phyloP scores from a whole-genome alignment of 2,329 filamentous ascomycete genomes.

The Geoglossum cookeanum region DNA sequence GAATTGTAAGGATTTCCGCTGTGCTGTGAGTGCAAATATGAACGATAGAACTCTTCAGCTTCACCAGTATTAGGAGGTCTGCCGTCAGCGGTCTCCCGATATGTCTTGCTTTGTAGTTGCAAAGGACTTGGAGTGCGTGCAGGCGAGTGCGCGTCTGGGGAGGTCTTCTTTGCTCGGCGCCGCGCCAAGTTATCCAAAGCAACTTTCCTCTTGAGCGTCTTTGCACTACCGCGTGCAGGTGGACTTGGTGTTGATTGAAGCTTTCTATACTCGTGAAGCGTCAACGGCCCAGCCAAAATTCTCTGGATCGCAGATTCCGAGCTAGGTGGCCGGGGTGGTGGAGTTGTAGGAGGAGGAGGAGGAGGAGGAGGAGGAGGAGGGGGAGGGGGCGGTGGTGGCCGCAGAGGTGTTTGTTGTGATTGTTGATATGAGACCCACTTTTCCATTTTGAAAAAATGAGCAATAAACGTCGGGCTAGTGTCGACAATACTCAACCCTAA shows the following conservation, averaged over 20 bases:
- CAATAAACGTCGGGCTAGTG: background rate
- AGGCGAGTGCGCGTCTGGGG: background rate
- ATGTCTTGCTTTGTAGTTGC: background rate
- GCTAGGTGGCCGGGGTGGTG: background rate
- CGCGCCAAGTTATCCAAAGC: background rate
- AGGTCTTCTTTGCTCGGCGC: background rate
- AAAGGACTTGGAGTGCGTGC: background rate
- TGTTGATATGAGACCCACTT: background rate
- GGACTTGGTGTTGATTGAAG: background rate
- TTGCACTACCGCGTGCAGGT: background rate
- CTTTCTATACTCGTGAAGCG: constrained; percentile 1
- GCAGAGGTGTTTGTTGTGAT: background rate
- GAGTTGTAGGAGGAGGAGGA: background rate
- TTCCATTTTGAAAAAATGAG: background rate
- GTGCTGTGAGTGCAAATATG: background rate
- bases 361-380: background rate
- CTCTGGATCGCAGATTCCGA: background rate
- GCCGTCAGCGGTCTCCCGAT: background rate
- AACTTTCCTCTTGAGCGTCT: constrained; percentile 1
- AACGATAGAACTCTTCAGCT: background rate
- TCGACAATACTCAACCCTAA: background rate
- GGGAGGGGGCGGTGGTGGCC: background rate
- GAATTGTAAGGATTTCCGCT: background rate
- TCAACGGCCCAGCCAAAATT: background rate
- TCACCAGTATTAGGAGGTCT: background rate